Base-by-base conservation (phyloP, 192 early-diverging fungal species). In the Phycomyces nitens region DNA sequence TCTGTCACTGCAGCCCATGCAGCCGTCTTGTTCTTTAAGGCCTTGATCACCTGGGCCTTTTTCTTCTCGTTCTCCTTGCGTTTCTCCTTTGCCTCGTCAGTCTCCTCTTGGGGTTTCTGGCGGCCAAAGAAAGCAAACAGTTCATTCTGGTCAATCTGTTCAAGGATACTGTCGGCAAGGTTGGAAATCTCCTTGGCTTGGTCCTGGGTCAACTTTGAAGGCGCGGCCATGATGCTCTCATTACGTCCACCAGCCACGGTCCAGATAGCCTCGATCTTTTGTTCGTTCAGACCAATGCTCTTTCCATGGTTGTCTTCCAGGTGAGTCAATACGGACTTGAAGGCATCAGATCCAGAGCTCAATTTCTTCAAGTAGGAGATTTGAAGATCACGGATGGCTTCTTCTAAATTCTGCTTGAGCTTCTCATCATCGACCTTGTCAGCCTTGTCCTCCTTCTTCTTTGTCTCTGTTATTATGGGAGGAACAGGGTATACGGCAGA, bases 301-400 rank as follows among this genome's bases (percentile, higher is more conserved):
- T 76, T 60, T 8, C 80, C 70, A 64, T 89, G 82, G 20, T 84
- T 81, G 14, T 67, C 54, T 55, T 95, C 87, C 8, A 99, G 68
- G 52, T 85, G 71, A 1, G 56, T 68, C 21, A 88, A 43, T 27
- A 92, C 47, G 22, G 75, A 71, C 43, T 75, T 70, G 38, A 89
- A 84, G 15, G 80, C 80, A 3, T 20, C 64, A 16, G 80, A 84
- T 24, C 83, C 84, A 1, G 80, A 77, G 11, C 76, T 73, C 29
- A 88, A 65, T 79, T 95, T 96, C 75, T 91, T 92, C 51, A 97
- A 62, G 76, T 85, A 85, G 3, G 85, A 72, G 34, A 99, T 82
- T 66, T 92, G 86, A 22, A 91, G 66, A 70, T 93, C 90, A 21
- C 92, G 79, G 38, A 94, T 71, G 14, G 84, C 85, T 60, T 95